Evolutionary conservation across 1,139 yeast species (phyloP), one percentile per base, ranked within the genome.

Genomic region (Yamadazyma spencermartinsiae): DNA sequence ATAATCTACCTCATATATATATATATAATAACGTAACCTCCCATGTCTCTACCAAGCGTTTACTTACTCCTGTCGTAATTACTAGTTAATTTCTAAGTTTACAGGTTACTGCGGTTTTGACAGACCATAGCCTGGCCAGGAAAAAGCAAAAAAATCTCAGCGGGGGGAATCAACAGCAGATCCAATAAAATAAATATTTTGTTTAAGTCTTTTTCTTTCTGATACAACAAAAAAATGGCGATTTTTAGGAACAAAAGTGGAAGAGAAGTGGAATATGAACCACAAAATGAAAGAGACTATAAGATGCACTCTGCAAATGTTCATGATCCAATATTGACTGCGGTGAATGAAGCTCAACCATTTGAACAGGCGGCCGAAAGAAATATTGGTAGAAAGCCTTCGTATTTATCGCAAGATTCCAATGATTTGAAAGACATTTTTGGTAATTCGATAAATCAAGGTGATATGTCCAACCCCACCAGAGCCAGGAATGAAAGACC

Each of bases 291-390:
- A 15, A 50, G 51, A 31, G 59, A 60, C 15, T 61, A 58, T 54
- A 83, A 84, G 55, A 68, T 80, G 58, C 75, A 82, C 39, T 42
- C 62, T 3, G 79, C 79, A 21, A 72, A 79, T 40, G 81, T 87
- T 37, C 94, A 87, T 52, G 97, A 89, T 63, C 97, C 96, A 18
- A 84, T 90, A 43, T 70, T 92, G 45, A 75, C 83, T 24, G 98
- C 98, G 5, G 95, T 92, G 37, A 89, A 85, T 56, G 97, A 90
- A 63, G 92, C 86, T 13, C 97, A 92, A 68, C 98, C 98, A 8
- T 92, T 88, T 60, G 96, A 92, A 63, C 86, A 85, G 56, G 83
- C 85, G 12, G 75, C 64, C n/a, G 60, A 61, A 44, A 58, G 58
- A 40, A 48, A 45, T 33, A 31, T 42, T 20, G 62, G 57, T 37